Percentiles rank a stretch among this genome's conserved stretches.
Conservation (phyloP, 164 flowering plant genomes). For the Pachysandra terminalis region DNA sequence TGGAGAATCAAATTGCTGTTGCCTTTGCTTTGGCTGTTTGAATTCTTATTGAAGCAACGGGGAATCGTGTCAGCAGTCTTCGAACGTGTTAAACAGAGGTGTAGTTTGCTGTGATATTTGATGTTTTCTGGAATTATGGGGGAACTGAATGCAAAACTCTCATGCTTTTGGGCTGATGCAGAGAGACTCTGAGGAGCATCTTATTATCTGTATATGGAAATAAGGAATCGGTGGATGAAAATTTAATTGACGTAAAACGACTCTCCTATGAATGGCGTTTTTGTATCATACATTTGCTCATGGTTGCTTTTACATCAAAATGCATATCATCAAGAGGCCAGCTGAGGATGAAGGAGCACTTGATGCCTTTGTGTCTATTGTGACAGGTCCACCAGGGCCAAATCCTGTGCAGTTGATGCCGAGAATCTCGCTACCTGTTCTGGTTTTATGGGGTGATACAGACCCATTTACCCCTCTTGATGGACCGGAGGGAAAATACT, state of each 20-base stretch:
- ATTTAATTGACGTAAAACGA: constrained; percentile 63
- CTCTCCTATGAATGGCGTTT: background rate
- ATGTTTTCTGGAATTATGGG: background rate
- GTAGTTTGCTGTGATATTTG: background rate
- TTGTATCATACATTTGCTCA: background rate
- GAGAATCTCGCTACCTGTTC: constrained; percentile 47
- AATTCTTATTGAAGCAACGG: constrained; percentile 69
- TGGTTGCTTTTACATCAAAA: constrained; percentile 1
- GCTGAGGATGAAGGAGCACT: constrained; percentile 83
- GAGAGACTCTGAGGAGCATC: constrained; percentile 66
- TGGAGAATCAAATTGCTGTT: constrained; percentile 89
- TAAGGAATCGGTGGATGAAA: constrained; percentile 84
- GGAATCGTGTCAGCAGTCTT: constrained; percentile 70
- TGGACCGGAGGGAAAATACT: constrained; percentile 92
- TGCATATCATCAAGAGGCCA: constrained; percentile 78
- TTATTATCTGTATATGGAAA: constrained; percentile 74
- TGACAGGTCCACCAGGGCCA: constrained; percentile 97
- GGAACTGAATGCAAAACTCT: background rate
- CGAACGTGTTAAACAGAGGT: constrained; percentile 73
- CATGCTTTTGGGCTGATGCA: constrained; percentile 28
- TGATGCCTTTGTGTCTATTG: constrained; percentile 86
- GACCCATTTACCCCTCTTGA: constrained; percentile 90
- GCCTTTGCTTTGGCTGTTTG: constrained; percentile 79
- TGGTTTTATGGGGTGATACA: constrained; percentile 83
- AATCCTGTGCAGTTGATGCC: constrained; percentile 79